Percentiles rank a stretch among this genome's conserved stretches.
These are phyloP conservation scores for Colletotrichum siamense DNA, from an alignment of 2,329 filamentous ascomycete genomes.

Conservation along the genomic window DNA sequence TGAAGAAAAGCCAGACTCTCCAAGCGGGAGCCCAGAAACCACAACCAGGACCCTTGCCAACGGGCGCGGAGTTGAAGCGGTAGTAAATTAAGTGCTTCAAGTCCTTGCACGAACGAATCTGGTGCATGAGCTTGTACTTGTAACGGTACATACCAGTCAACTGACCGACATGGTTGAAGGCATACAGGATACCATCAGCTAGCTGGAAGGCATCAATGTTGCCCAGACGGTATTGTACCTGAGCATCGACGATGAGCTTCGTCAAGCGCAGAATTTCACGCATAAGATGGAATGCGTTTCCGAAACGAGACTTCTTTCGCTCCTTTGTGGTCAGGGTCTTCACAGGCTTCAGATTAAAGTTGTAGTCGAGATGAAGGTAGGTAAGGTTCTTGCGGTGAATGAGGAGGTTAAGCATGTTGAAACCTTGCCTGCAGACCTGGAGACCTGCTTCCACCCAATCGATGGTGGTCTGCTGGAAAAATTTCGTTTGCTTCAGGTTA, in stretches of 20 bases:
- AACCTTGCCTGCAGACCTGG: slow-evolving; percentile 96
- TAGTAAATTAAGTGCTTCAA: slow-evolving; percentile 99
- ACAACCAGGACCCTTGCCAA: slow-evolving; percentile 96
- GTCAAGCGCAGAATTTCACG: slow-evolving; percentile 94
- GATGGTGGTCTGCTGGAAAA: slow-evolving; percentile 99
- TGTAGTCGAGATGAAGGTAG: slow-evolving; percentile 98
- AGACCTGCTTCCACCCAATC: slow-evolving; percentile 99
- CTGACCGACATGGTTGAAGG: slow-evolving; percentile 98
- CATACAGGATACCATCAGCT: slow-evolving; percentile 97
- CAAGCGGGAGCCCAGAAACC: slow-evolving; percentile 99
- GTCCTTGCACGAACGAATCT: slow-evolving; percentile 98
- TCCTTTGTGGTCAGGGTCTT: slow-evolving; percentile 99
- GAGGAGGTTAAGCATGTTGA: slow-evolving; percentile 98
- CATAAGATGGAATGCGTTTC: slow-evolving; percentile 99
- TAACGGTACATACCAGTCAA: slow-evolving; percentile 99
- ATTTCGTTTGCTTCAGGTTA: slow-evolving; percentile 94
- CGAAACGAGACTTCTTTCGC: slow-evolving; percentile 98
- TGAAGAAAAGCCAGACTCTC: slow-evolving; percentile 99
- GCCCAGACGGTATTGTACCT: slow-evolving; percentile 95
- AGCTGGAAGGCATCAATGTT: slow-evolving; percentile 99
- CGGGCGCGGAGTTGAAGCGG: slow-evolving; percentile 94
- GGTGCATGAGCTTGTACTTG: slow-evolving; percentile 99
- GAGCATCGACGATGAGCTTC: slow-evolving; percentile 97
- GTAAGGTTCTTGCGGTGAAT: slow-evolving; percentile 99
- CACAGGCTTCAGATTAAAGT: slow-evolving; percentile 98